A percentile compares a stretch with the other conserved stretches of the same genome.
Evolutionary conservation across 192 early-diverging fungal species (phyloP).

Genomic region (Lobosporangium transversale): DNA sequence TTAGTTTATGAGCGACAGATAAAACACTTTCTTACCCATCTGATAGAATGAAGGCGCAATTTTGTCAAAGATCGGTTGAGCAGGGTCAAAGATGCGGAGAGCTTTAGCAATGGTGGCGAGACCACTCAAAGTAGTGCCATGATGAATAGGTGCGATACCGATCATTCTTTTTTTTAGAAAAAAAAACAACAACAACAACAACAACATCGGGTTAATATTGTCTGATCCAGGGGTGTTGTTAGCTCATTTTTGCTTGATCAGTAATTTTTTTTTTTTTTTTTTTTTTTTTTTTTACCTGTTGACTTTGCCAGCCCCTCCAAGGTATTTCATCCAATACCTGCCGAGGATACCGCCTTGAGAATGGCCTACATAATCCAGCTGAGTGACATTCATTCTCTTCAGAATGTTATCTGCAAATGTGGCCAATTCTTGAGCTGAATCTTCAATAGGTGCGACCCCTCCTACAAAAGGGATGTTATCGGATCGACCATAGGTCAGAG

Average conservation of each 20-base stretch:
- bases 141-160: constrained; percentile 34
- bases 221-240: too few species aligned
- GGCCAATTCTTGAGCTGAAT: constrained; percentile 32
- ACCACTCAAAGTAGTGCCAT: constrained; percentile 33
- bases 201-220: too few species aligned
- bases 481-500: constrained; percentile 29
- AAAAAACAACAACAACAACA: too few species aligned
- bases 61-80: constrained; percentile 21
- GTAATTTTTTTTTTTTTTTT: constrained; percentile 1
- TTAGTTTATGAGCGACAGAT: not conserved
- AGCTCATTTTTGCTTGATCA: too few species aligned
- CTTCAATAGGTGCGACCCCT: constrained; percentile 24
- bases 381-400: constrained; percentile 12
- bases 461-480: constrained; percentile 20
- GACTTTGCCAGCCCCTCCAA: constrained; percentile 37
- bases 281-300: constrained; percentile 15
- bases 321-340: constrained; percentile 40
- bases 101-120: constrained; percentile 32
- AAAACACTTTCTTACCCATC: constrained; percentile 15
- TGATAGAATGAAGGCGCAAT: constrained; percentile 33
- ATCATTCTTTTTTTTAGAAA: constrained; percentile 22
- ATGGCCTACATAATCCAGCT: constrained; percentile 43
- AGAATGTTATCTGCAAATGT: constrained; percentile 25
- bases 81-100: constrained; percentile 11
- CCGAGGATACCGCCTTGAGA: constrained; percentile 40